phyloP scores from a whole-genome alignment of 2,329 filamentous ascomycete species.

The Camillea tinctor region DNA sequence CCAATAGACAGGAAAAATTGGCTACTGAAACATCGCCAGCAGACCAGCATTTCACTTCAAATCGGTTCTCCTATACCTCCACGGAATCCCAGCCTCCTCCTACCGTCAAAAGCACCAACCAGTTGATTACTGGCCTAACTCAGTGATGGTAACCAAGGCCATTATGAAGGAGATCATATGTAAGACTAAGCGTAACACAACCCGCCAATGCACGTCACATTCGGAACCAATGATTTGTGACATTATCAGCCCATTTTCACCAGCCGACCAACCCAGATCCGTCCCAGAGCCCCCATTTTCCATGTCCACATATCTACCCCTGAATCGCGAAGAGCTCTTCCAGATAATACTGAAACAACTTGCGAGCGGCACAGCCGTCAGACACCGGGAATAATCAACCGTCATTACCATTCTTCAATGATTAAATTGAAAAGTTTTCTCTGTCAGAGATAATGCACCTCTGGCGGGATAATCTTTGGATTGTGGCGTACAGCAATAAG shows the following conservation, averaged over 20 bases:
- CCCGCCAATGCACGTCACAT: not conserved
- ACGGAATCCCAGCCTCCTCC: not conserved
- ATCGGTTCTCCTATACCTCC: too few relatives aligned
- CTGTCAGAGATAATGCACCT: too few relatives aligned
- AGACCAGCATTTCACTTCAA: not conserved
- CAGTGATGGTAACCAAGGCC: not conserved
- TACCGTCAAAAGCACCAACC: not conserved
- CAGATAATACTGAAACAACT: not conserved
- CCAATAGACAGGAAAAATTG: not conserved
- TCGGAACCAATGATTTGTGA: not conserved
- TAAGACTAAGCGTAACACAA: not conserved
- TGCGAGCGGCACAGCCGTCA: not conserved
- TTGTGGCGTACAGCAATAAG: too few relatives aligned
- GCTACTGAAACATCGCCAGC: not conserved
- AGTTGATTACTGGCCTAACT: not conserved
- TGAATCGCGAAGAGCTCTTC: not conserved
- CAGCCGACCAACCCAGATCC: not conserved
- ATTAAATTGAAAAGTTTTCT: too few relatives aligned
- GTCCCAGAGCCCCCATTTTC: not conserved
- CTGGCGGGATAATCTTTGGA: too few relatives aligned
- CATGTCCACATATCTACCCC: not conserved
- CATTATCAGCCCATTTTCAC: not conserved
- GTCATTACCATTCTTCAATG: not conserved
- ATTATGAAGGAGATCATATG: not conserved
- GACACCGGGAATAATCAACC: not conserved